These are phyloP conservation scores for Pezicula rhizophila DNA, from an alignment of 2,329 filamentous ascomycete species.

Conservation along the genomic window DNA sequence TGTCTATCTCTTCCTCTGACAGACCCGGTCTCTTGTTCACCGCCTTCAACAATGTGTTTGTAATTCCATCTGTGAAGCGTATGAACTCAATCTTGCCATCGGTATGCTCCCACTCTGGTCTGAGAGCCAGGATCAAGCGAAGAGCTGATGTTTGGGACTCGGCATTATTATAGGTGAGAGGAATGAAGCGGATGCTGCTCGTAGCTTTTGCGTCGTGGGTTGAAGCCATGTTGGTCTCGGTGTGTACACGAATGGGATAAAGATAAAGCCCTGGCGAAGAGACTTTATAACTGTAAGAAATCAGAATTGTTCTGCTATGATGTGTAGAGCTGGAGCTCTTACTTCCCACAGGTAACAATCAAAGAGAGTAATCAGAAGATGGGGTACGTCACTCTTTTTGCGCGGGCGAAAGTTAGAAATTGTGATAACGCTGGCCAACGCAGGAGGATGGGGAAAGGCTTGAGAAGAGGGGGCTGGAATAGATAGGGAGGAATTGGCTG, in stretches of 20 bases:
- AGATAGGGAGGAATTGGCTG: too few relatives aligned
- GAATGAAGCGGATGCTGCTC: constrained; percentile 52
- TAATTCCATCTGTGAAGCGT: constrained; percentile 96
- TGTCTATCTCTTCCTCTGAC: constrained; percentile 72
- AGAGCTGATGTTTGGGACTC: constrained; percentile 76
- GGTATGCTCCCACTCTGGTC: constrained; percentile 73
- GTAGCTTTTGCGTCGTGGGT: constrained; percentile 1
- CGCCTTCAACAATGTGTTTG: constrained; percentile 84
- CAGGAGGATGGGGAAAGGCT: too few relatives aligned
- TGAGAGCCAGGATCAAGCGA: constrained; percentile 69
- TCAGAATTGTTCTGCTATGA: too few relatives aligned
- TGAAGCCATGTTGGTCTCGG: not conserved
- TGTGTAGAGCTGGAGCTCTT: too few relatives aligned
- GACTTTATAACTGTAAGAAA: too few relatives aligned
- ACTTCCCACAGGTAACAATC: too few relatives aligned
- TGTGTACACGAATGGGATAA: not conserved
- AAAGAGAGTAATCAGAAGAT: too few relatives aligned
- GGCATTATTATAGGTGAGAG: constrained; percentile 70
- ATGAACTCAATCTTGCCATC: constrained; percentile 76
- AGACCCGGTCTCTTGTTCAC: constrained; percentile 63
- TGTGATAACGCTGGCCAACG: too few relatives aligned
- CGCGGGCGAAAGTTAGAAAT: too few relatives aligned
- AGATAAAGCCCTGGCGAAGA: not conserved
- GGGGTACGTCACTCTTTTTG: too few relatives aligned
- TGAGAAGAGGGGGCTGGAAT: too few relatives aligned